Base-by-base conservation (phyloP, 371 early-diverging fungal species). In the Apophysomyces sp. region DNA sequence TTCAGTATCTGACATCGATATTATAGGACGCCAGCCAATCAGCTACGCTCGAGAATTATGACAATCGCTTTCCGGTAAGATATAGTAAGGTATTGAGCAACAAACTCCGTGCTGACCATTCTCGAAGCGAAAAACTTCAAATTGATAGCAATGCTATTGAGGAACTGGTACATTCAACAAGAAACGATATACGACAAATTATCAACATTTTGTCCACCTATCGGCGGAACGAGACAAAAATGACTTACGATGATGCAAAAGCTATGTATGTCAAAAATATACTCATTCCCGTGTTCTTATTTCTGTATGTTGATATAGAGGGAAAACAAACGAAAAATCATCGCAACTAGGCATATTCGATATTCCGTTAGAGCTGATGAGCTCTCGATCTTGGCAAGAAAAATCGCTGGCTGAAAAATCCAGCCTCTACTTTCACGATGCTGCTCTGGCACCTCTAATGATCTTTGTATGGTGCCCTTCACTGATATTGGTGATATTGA, bases 121-220 rank as follows among this genome's bases (percentile, higher is more conserved):
- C 67, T 3, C 64, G 51, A 67, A 83, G 83, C 41, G 99, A 99
- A 74, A 85, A 87, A 1, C 82, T 99, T 16, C 68, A 80, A 34
- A 59, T 99, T 13, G 78, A 87, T 61, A 82, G 92, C 1, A 94
- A 94, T 68, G 94, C 94, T 0, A 71, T 99, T 18, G 94, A 91
- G 49, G 88, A 95, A 67, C 78, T 99, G n/a, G 89, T 98, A 8
- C 73, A 77, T 40, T 73, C 86, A 0, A 93, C 98, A 0, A 86
- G 90, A 40, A 91, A 92, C 30, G 99, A 99, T 78, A 93, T 99
- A 62, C 92, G 99, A n/a, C 99, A 99, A 79, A 89, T 98, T 53
- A 83, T 99, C 51, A 99, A 98, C 73, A 85, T 95, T 58, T 68
- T 99, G 52, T 95, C 98, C 2, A 92, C 93, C 7, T 97, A 92